Evolutionary conservation across 2,329 filamentous ascomycete species (phyloP).

Genomic region (Alternaria consortialis): DNA sequence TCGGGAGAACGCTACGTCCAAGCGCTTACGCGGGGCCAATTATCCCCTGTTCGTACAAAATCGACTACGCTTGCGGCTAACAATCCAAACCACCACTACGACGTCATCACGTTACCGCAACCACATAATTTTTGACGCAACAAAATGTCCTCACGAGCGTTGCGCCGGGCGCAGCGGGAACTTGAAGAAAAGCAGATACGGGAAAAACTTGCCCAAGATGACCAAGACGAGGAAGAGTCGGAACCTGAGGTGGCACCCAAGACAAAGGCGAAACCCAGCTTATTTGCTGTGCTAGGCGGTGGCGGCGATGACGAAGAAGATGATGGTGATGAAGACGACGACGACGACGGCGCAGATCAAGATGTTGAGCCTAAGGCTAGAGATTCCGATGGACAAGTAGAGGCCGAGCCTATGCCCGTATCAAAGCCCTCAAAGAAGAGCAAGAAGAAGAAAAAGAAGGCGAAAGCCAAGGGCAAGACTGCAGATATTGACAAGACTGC

Average conservation of each 20-base stretch:
- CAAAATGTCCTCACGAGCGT: conserved; percentile 71
- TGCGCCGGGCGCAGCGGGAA: conserved; percentile 70
- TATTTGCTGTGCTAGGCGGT: conserved; percentile 58
- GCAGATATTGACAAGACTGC: conserved; percentile 28
- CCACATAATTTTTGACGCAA: conserved; percentile 13
- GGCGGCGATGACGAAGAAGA: conserved; percentile 52
- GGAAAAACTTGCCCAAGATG: conserved; percentile 47
- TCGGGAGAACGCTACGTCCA: conserved; percentile 16
- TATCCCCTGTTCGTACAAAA: conserved; percentile 21
- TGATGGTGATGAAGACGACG: conserved; percentile 47
- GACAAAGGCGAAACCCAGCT: conserved; percentile 50
- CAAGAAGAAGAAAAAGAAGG: conserved; percentile 71
- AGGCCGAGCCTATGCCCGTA: conserved; percentile 33
- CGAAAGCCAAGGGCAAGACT: conserved; percentile 61
- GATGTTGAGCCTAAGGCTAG: conserved; percentile 41
- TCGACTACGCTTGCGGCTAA: conserved; percentile 4
- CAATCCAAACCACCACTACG: conserved; percentile 16
- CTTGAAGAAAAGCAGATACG: conserved; percentile 65
- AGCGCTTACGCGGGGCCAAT: conserved; percentile 21
- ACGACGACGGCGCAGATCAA: conserved; percentile 40
- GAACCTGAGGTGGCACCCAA: conserved; percentile 48
- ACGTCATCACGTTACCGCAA: conserved; percentile 31
- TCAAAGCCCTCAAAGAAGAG: conserved; percentile 53
- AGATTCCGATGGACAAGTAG: conserved; percentile 35
- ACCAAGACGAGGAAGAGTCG: conserved; percentile 49